A percentile compares a stretch with the other conserved stretches of the same genome.
These are phyloP conservation scores for Calonectria hongkongensis DNA, from an alignment of 2,329 filamentous ascomycete species.

Conservation along the genomic window DNA sequence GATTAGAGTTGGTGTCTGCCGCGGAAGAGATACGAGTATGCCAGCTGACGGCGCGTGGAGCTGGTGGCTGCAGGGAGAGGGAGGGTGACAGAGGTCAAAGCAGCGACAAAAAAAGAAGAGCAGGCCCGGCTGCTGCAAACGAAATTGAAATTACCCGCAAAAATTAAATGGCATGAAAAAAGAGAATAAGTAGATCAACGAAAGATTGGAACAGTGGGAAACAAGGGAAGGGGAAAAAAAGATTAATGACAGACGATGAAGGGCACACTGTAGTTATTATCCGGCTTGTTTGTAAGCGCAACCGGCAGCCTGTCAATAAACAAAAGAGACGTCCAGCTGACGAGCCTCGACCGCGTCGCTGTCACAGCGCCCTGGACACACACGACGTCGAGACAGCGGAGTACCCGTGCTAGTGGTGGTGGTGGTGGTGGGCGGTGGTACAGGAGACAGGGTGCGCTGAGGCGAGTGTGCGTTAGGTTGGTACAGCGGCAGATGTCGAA, in stretches of 20 bases:
- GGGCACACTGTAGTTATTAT: background rate
- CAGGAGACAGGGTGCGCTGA: slow-evolving; percentile 19
- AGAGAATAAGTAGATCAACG: background rate
- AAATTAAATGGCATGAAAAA: slow-evolving; percentile 34
- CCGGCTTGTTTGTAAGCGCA: slow-evolving; percentile 18
- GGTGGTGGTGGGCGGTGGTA: slow-evolving; percentile 45
- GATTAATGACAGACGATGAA: background rate
- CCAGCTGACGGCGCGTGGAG: slow-evolving; percentile 49
- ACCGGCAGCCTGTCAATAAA: slow-evolving; percentile 25
- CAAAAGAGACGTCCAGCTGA: slow-evolving; percentile 25
- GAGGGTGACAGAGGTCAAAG: slow-evolving; percentile 48
- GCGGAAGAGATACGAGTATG: slow-evolving; percentile 39
- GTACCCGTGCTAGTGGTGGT: slow-evolving; percentile 36
- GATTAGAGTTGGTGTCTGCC: slow-evolving; percentile 51
- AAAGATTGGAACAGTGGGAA: background rate
- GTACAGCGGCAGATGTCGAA: slow-evolving; percentile 7
- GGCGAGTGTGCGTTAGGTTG: background rate
- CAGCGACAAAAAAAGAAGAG: slow-evolving; percentile 43
- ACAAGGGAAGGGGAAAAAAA: background rate
- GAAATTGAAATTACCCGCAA: slow-evolving; percentile 46
- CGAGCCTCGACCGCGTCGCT: slow-evolving; percentile 45
- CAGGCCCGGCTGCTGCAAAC: slow-evolving; percentile 55
- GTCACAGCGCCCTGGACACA: slow-evolving; percentile 41
- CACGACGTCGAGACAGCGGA: slow-evolving; percentile 42
- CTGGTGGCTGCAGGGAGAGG: slow-evolving; percentile 52